Conservation (phyloP, 805 yeast genomes). For the Candida adriatica region DNA sequence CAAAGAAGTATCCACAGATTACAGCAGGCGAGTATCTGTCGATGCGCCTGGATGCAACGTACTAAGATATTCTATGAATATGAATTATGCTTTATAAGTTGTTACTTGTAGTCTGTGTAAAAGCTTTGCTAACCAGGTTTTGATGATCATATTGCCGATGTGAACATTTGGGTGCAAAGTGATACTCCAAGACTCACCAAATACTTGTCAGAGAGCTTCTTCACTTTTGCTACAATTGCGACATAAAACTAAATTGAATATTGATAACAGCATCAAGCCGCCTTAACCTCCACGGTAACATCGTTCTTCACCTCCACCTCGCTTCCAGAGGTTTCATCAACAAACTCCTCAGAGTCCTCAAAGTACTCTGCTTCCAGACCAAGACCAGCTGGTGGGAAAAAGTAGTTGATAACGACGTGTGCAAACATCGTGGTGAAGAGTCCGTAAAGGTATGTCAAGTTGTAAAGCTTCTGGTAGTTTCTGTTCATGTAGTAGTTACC, state of each 20-base stretch:
- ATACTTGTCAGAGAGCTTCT: no score
- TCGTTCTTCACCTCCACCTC: background rate
- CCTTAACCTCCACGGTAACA: background rate
- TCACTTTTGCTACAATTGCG: no score
- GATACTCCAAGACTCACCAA: no score
- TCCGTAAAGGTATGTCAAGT: constrained; percentile 10
- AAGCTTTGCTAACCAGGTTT: no score
- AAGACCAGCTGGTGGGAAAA: constrained; percentile 13
- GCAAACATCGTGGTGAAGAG: constrained; percentile 3
- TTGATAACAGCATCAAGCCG: no score
- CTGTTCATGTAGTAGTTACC: constrained; percentile 6
- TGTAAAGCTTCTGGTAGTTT: constrained; percentile 9
- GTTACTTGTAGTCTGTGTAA: no score
- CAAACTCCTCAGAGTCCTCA: background rate
- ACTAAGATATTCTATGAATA: constrained; percentile 2
- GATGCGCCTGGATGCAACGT: constrained; percentile 19
- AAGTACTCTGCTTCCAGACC: constrained; percentile 9
- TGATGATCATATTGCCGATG: no score
- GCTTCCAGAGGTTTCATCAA: constrained; percentile 2
- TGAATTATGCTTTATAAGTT: no score
- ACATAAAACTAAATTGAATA: no score
- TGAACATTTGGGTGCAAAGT: no score
- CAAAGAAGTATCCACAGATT: constrained; percentile 24
- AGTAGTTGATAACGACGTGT: constrained; percentile 6
- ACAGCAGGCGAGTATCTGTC: constrained; percentile 21